Evolutionary conservation across 495 filamentous ascomycete species (phyloP), one percentile per base, ranked within the genome.

Genomic region (Aspergillus olivimuriae): DNA sequence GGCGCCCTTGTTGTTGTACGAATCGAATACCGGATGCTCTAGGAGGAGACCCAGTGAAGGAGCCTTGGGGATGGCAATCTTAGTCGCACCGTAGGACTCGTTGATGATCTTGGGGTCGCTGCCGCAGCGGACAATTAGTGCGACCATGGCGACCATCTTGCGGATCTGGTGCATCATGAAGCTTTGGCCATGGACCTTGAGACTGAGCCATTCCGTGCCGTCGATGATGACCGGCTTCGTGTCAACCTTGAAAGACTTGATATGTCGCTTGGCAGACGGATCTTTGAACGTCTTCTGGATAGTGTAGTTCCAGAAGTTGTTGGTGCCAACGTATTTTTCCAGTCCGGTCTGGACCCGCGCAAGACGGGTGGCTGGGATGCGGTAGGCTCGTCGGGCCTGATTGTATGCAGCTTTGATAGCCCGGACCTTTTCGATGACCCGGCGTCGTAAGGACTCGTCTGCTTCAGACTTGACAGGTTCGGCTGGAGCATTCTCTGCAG

Each of bases 121-220:
- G 33, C 89, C 94, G 61, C 84, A 88, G 32, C 92, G 80, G 2
- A 90, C 82, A 4, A 89, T 69, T 43, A 98, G 76, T 7, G 88
- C 74, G 28, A 81, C 86, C 88, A 97, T 89, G 47, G 83, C 86
- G 12, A 98, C 86, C 92, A 98, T 98, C 65, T 95, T 96, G 46
- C 92, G 84, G 62, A 98, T 98, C 64, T 98, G 92, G 61, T 98
- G 92, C 92, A 98, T 98, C 92, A 98, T 98, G 74, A 98, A 98
- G 46, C 83, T 89, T 65, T 98, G 92, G 0, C 92, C 92, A 62
- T 97, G 94, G 14, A 98, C 87, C 52, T 94, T 94, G 42, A 97
- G 71, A 19, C 85, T 91, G 6, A 98, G 75, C 92, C 92, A 98
- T 65, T 98, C 83, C 12, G 87, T 94, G 58, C 88, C 84, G 50